Evolutionary conservation across 2,329 filamentous ascomycete genomes (phyloP).

Genomic region (Tricladium varicosporioides): DNA sequence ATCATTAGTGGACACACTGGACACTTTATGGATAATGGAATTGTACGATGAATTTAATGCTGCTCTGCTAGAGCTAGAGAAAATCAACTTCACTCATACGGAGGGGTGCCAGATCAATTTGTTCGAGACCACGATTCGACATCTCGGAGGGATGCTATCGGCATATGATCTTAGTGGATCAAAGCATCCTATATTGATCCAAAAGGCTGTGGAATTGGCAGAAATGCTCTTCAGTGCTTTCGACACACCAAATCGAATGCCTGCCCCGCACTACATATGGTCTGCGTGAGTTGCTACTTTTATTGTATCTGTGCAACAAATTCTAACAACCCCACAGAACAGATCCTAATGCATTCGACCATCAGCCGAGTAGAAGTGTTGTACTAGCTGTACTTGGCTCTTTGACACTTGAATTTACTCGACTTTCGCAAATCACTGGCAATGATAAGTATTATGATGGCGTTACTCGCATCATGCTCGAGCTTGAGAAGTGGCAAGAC

Average conservation of each 20-base stretch:
- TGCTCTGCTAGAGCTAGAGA: constrained; percentile 47
- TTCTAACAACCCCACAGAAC: constrained; percentile 12
- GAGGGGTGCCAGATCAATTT: constrained; percentile 34
- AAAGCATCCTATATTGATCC: constrained; percentile 28
- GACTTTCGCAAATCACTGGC: constrained; percentile 60
- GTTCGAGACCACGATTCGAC: constrained; percentile 41
- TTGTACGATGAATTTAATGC: constrained; percentile 66
- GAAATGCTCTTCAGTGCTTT: constrained; percentile 40
- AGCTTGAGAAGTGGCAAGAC: constrained; percentile 54
- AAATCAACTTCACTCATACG: constrained; percentile 48
- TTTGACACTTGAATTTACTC: constrained; percentile 60
- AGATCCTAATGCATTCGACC: constrained; percentile 49
- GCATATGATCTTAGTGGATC: constrained; percentile 37
- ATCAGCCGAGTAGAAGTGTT: constrained; percentile 52
- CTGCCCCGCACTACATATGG: constrained; percentile 32
- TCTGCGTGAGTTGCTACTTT: constrained; percentile 21
- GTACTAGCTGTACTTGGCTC: constrained; percentile 59
- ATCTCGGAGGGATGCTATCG: constrained; percentile 37
- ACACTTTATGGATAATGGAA: constrained; percentile 85
- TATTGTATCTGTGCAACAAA: no score
- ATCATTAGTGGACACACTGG: constrained; percentile 77
- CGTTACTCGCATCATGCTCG: constrained; percentile 54
- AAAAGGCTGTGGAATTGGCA: constrained; percentile 34
- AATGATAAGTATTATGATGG: constrained; percentile 63
- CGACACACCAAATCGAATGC: constrained; percentile 54